Evolutionary conservation across 2,329 filamentous ascomycete species (phyloP), one percentile per base, ranked within the genome.

Genomic region (Onygenales sp.): DNA sequence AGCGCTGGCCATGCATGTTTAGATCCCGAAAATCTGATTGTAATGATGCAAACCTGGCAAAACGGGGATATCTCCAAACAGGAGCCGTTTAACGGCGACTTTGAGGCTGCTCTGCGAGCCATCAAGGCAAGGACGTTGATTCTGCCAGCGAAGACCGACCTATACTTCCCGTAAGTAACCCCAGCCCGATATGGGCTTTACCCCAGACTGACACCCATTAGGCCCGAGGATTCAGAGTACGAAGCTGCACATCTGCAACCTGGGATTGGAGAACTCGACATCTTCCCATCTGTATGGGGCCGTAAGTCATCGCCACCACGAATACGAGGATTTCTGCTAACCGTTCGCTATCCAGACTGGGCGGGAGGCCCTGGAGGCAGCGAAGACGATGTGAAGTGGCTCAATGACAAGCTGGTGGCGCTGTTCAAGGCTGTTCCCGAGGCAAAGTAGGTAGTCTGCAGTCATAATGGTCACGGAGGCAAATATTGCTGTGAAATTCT

Each of bases 11-110:
- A 17, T 43, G 17, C 45, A 10, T 51, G 3, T 43, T 1, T 60
- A 76, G 84, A 89, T 59, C 86, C 87, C 0, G 85, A 89, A 59
- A 88, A 90, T 57, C 73, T 90, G 64, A 72, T 90, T 0, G 78
- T 79, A 1, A 89, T 90, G 87, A 72, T 89, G 3, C 78, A 85
- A 36, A 90, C 86, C 0, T 93, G 88, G 88, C 87, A 92, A 66
- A 76, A 80, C 5, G 87, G 79, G 1, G 86, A 92, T 61, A 78
- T 82, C 49, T 87, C 85, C 3, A 69, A 79, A 5, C 85, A 89
- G 62, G 76, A 82, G 52, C 83, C 81, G 2, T 90, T 87, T 58
- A 78, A 84, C 55, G 83, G 80, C 1, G 71, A 86, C 57, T 85
- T 89, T 58, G 76, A 78, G 55, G 76, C 78, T 51, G 82, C 85